These are phyloP conservation scores for Apiospora koreana DNA, from an alignment of 2,329 filamentous ascomycete genomes.

Conservation along the genomic window DNA sequence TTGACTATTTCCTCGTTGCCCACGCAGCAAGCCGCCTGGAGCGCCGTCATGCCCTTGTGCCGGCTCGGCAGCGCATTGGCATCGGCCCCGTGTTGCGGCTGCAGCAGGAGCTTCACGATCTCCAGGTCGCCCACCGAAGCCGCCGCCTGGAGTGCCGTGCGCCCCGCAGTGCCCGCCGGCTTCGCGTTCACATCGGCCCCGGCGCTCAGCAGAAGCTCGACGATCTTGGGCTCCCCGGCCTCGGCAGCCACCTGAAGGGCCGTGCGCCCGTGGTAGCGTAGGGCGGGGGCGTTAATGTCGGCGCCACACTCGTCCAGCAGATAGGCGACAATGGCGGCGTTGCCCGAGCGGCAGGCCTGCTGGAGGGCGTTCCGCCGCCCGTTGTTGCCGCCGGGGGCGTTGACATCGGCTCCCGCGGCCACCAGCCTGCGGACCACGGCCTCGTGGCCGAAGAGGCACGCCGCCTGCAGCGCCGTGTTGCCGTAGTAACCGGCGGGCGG, in stretches of 20 bases:
- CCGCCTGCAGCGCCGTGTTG: slow-evolving; percentile 31
- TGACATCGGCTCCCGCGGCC: slow-evolving; percentile 23
- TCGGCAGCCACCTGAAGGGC: slow-evolving; percentile 37
- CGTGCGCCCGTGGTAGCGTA: slow-evolving; percentile 34
- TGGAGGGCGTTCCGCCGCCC: slow-evolving; percentile 38
- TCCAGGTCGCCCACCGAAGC: slow-evolving; percentile 27
- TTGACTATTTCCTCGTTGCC: slow-evolving; percentile 26
- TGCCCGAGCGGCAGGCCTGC: slow-evolving; percentile 30
- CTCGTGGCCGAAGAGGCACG: slow-evolving; percentile 26
- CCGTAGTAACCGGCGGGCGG: slow-evolving; percentile 26
- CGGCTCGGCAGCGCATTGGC: slow-evolving; percentile 35
- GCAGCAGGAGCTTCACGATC: slow-evolving; percentile 30
- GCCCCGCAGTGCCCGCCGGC: slow-evolving; percentile 35
- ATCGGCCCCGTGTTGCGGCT: slow-evolving; percentile 27
- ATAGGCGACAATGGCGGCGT: slow-evolving; percentile 22
- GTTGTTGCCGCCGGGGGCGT: slow-evolving; percentile 31
- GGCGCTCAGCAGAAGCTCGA: slow-evolving; percentile 27
- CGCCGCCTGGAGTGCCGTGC: slow-evolving; percentile 40
- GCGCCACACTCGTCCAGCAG: slow-evolving; percentile 23
- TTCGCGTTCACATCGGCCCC: slow-evolving; percentile 34
- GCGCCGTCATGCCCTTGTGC: slow-evolving; percentile 40
- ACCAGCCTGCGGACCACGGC: slow-evolving; percentile 23
- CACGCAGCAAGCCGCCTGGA: slow-evolving; percentile 37
- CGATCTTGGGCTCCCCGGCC: slow-evolving; percentile 27
- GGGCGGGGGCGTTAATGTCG: slow-evolving; percentile 28